These are phyloP conservation scores for Aschersonia sp. DNA, from an alignment of 2,329 filamentous ascomycete species.

Conservation along the genomic window DNA sequence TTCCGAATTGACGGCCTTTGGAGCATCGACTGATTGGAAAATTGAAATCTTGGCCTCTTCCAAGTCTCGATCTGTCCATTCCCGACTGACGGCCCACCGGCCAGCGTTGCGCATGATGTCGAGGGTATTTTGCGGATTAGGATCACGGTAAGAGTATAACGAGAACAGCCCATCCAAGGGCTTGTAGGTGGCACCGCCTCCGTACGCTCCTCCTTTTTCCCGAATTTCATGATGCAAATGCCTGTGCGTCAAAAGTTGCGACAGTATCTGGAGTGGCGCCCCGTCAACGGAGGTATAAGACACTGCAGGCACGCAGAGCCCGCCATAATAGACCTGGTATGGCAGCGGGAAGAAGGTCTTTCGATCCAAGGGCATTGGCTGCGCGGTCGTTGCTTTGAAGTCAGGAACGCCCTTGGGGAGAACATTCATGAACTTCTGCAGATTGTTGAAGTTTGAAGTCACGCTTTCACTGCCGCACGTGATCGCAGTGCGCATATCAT, in stretches of 20 bases:
- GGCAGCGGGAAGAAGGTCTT: constrained; percentile 89
- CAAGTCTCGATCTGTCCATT: constrained; percentile 72
- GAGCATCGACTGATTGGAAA: constrained; percentile 86
- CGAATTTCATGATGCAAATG: constrained; percentile 94
- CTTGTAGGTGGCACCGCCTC: constrained; percentile 74
- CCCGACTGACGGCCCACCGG: constrained; percentile 64
- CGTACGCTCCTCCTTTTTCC: constrained; percentile 94
- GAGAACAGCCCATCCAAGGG: constrained; percentile 76
- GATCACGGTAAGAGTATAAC: constrained; percentile 94
- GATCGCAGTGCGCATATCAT: constrained; percentile 62
- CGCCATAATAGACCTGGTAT: constrained; percentile 94
- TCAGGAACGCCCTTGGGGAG: constrained; percentile 17
- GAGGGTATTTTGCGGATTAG: constrained; percentile 81
- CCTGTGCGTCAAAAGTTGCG: constrained; percentile 89
- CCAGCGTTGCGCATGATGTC: constrained; percentile 75
- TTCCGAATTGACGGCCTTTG: constrained; percentile 72
- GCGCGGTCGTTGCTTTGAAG: constrained; percentile 20
- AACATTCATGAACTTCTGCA: constrained; percentile 53
- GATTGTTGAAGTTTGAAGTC: constrained; percentile 51
- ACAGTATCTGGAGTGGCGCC: constrained; percentile 74
- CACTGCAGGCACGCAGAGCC: constrained; percentile 65
- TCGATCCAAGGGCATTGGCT: constrained; percentile 30
- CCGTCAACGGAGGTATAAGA: constrained; percentile 66
- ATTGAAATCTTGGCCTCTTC: constrained; percentile 94
- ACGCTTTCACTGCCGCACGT: constrained; percentile 72